A percentile compares a stretch with the other conserved stretches of the same genome.
These are phyloP conservation scores for Candida ipomoeae DNA, from an alignment of 805 yeast species.

Conservation along the genomic window DNA sequence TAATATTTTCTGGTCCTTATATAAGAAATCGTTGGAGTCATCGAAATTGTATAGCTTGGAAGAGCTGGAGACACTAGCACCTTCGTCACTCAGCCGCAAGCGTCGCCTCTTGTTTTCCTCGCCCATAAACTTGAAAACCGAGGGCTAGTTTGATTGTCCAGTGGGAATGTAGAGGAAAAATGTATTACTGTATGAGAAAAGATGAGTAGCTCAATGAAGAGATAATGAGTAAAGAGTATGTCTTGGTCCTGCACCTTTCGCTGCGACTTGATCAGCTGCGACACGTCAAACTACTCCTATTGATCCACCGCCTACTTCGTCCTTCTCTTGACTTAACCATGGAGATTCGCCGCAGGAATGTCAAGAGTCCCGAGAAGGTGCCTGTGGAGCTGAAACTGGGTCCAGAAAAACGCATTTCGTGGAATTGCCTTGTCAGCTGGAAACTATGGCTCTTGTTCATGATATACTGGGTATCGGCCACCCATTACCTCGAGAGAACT, in stretches of 20 bases:
- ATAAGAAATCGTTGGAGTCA: slow-evolving; percentile 24
- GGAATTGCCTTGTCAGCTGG: slow-evolving; percentile 2
- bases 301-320: not conserved
- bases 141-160: too few species aligned
- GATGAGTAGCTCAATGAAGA: too few species aligned
- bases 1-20: slow-evolving; percentile 19
- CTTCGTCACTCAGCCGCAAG: slow-evolving; percentile 29
- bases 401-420: not conserved
- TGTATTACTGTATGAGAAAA: too few species aligned
- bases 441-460: slow-evolving; percentile 3
- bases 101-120: slow-evolving; percentile 16
- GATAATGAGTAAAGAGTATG: too few species aligned
- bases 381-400: not conserved
- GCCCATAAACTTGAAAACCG: not conserved
- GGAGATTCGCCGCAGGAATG: not conserved
- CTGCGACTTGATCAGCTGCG: not conserved
- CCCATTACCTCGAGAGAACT: slow-evolving; percentile 32
- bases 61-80: not conserved
- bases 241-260: slow-evolving; percentile 1
- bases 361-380: not conserved
- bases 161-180: too few species aligned
- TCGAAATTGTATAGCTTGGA: slow-evolving; percentile 33
- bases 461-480: slow-evolving; percentile 23
- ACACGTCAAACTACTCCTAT: not conserved
- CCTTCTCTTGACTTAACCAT: not conserved